phyloP scores from a whole-genome alignment of 768 basidiomycete species.

The Sporobolomyces roseus region DNA sequence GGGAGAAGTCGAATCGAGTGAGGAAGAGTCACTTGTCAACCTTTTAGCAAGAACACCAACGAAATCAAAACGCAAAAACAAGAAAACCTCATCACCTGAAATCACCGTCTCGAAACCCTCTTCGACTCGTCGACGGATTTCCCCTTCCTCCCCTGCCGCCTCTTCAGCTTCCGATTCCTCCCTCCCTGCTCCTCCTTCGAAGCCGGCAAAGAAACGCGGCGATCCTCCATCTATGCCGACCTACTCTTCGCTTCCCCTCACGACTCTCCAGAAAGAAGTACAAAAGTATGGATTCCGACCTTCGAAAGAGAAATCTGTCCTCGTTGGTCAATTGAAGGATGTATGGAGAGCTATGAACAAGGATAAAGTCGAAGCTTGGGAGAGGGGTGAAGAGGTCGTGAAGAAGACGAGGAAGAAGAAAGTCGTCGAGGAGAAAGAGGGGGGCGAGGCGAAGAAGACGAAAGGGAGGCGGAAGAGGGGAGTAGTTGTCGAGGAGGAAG shows the following conservation, averaged over 20 bases:
- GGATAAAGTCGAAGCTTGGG: neutral
- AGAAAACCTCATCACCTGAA: neutral
- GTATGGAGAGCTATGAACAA: conserved; percentile 36
- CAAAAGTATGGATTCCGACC: conserved; percentile 30
- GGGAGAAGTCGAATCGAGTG: conserved; percentile 18
- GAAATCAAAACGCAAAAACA: neutral
- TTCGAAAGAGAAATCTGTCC: conserved; percentile 27
- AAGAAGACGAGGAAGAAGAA: neutral
- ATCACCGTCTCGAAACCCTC: neutral
- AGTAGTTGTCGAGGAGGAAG: conserved; percentile 1
- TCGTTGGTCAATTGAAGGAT: conserved; percentile 27
- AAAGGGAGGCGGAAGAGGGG: conserved; percentile 12
- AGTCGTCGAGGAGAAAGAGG: neutral
- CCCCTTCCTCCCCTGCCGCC: conserved; percentile 1
- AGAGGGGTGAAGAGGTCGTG: neutral
- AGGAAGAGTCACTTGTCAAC: conserved; percentile 20
- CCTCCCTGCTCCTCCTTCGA: neutral
- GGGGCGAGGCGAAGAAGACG: neutral
- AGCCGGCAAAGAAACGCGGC: neutral
- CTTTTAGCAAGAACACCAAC: neutral
- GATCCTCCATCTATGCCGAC: conserved; percentile 10
- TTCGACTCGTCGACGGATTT: neutral
- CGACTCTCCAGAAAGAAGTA: conserved; percentile 30
- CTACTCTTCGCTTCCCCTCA: conserved; percentile 10
- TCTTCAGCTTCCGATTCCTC: neutral